A percentile compares a stretch with the other conserved stretches of the same genome.
Evolutionary conservation across 1,139 yeast species (phyloP).

Genomic region (Insectozyma bohioensis): DNA sequence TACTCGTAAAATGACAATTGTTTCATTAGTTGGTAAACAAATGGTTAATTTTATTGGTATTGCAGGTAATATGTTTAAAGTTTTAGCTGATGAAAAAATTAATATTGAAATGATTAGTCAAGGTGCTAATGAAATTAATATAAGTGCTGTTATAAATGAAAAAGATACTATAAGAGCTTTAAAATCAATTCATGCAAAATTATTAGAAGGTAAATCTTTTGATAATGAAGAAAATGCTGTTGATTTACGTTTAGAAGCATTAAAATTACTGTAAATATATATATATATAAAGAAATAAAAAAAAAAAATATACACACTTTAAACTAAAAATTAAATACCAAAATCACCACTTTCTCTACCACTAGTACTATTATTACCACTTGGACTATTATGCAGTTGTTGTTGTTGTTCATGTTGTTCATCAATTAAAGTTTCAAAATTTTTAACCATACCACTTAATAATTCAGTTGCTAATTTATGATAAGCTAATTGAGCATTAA

Average conservation of each 20-base stretch:
- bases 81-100: conserved; percentile 86
- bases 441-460: conserved; percentile 65
- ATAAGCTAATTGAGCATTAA: conserved; percentile 79
- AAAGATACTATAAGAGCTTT: conserved; percentile 82
- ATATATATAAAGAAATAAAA: conserved; percentile 6
- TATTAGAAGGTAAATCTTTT: conserved; percentile 49
- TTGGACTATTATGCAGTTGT: no score
- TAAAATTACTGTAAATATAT: conserved; percentile 27
- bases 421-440: conserved; percentile 60
- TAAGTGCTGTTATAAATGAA: conserved; percentile 89
- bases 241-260: conserved; percentile 38
- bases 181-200: conserved; percentile 76
- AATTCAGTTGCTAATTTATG: conserved; percentile 76
- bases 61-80: conserved; percentile 96
- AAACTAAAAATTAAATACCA: conserved; percentile 38
- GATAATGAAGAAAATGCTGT: conserved; percentile 37
- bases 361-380: conserved; percentile 18
- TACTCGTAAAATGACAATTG: conserved; percentile 83
- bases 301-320: conserved; percentile 4
- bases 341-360: conserved; percentile 45
- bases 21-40: conserved; percentile 92
- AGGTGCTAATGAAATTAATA: conserved; percentile 97
- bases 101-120: conserved; percentile 98
- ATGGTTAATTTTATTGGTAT: conserved; percentile 97
- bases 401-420: no score